Evolutionary conservation across 805 yeast genomes (phyloP), one percentile per base, ranked within the genome.

Genomic region (Zygosaccharomyces bailii): DNA sequence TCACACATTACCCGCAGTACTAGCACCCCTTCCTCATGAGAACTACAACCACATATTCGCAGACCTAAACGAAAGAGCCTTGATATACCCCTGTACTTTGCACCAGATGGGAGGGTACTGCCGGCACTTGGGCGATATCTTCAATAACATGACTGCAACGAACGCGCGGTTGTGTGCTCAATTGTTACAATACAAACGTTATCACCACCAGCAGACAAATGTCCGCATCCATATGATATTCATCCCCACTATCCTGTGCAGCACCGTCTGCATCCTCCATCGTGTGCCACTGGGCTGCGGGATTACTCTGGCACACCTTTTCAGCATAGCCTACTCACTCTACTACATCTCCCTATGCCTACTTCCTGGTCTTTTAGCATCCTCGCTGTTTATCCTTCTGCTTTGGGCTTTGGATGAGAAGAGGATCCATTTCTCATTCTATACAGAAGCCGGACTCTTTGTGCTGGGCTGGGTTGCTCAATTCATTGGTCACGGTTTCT

Each of bases 401-500:
- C 54, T 55, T 24, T 39, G 53, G 34, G 46, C 59, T 1, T 42
- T 60, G 18, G 61, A 57, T 23, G 35, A 50, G 23, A 49, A 54
- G 14, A 45, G 52, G 45, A 19, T 54, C 14, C 30, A 42, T 8
- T 25, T 42, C 50, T 41, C 54, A 33, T 38, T 21, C 19, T 32
- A 5, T 16, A 52, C 32, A 51, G 67, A 54, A 58, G 62, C 50
- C 43, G 53, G 44, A 1, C 53, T 77, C 13, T 85, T 84, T 60
- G 60, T 74, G 0, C 29, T 68, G 1, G 69, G 85, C 7, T 91
- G 99, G 98, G 56, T 80, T 11, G 80, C 79, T 5, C 98, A 93
- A 57, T 89, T 91, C 63, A 71, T 83, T 39, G 96, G 97, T 3
- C 98, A 93, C 60, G 91, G 85, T 1, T 71, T 76, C 8, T 86